Evolutionary conservation across 208 protist species (phyloP).

Genomic region (Wallacemonas collosoma): DNA sequence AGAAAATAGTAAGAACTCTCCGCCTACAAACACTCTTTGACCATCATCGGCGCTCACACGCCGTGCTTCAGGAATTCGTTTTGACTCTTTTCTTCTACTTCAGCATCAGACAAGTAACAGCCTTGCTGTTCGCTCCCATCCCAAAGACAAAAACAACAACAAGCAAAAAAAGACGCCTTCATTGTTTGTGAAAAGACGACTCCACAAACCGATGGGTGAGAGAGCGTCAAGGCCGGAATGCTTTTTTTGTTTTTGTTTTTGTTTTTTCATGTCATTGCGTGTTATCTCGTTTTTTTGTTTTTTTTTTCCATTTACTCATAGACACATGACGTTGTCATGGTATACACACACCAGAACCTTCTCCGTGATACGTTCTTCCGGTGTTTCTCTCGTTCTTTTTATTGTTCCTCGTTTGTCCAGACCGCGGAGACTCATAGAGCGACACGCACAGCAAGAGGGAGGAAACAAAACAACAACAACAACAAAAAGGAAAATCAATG

Average conservation of each 20-base stretch:
- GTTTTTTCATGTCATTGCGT: neutral
- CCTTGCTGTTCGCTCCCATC: no score
- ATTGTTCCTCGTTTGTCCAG: no score
- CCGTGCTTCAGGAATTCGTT: neutral
- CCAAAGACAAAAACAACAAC: neutral
- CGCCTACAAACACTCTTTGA: no score
- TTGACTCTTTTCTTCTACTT: neutral
- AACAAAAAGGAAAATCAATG: slow-evolving; percentile 12
- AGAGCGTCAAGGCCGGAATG: no score
- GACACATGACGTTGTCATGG: neutral
- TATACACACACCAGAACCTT: neutral
- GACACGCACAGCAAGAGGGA: neutral
- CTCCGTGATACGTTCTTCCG: slow-evolving; percentile 9
- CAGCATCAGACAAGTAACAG: no score
- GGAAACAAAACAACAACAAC: neutral
- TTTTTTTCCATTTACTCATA: slow-evolving; percentile 1
- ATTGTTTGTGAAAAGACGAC: neutral
- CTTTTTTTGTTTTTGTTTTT: slow-evolving; percentile 2
- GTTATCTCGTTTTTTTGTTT: slow-evolving; percentile 5
- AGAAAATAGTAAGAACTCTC: no score
- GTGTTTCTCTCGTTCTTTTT: neutral
- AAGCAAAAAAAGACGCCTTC: neutral
- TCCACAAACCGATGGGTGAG: neutral
- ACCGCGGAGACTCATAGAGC: no score
- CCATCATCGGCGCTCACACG: no score